Evolutionary conservation across 2,329 filamentous ascomycete genomes (phyloP).

Genomic region (Sphaerulina vaccinii): DNA sequence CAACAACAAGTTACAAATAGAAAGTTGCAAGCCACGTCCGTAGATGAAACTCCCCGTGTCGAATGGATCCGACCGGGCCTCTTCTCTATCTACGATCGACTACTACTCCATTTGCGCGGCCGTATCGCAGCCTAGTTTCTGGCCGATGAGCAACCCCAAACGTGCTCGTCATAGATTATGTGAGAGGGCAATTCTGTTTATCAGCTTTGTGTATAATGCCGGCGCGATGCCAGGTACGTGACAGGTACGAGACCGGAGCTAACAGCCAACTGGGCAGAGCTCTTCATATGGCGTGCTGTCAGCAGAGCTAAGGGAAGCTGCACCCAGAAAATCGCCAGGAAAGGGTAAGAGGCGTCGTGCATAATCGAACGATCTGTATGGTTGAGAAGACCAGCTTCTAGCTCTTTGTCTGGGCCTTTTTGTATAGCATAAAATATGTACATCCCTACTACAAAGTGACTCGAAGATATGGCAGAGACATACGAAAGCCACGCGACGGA

Average conservation of each 20-base stretch:
- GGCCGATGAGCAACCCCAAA: conserved; percentile 15
- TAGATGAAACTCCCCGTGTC: not conserved
- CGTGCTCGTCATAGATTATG: conserved; percentile 24
- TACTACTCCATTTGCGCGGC: not conserved
- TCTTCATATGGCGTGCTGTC: too few species aligned
- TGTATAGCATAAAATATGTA: too few species aligned
- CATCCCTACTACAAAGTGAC: too few species aligned
- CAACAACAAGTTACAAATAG: not conserved
- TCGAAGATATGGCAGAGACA: too few species aligned
- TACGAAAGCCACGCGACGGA: too few species aligned
- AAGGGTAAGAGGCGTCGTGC: too few species aligned
- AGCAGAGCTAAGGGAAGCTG: too few species aligned
- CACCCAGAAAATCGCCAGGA: too few species aligned
- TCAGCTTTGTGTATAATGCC: not conserved
- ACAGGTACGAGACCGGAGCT: not conserved
- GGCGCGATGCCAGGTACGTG: not conserved
- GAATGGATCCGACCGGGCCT: not conserved
- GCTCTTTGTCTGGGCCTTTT: too few species aligned
- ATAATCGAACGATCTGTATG: too few species aligned
- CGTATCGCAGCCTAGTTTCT: not conserved
- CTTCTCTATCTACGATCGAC: not conserved
- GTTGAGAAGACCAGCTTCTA: too few species aligned
- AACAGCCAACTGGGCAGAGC: not conserved
- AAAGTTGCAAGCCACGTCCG: not conserved
- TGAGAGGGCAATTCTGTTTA: not conserved